Base-by-base conservation (phyloP, 208 protist genomes). In the Naegleria lovaniensis region DNA sequence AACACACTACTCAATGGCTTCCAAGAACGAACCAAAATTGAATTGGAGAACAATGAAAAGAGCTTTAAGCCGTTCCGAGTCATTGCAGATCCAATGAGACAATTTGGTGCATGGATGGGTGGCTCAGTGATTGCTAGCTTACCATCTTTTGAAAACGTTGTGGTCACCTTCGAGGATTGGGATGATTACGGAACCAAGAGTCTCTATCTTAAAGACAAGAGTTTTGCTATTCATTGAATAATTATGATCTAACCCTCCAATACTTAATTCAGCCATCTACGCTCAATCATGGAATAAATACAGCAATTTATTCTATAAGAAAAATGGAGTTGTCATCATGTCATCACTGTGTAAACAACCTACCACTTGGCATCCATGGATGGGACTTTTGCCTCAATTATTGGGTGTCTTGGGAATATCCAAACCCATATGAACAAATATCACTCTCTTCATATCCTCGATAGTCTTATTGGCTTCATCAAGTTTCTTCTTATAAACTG, bases 1-100 rank as follows among this genome's bases (percentile, higher is more conserved):
- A 97, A 95, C n/a, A 98, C 97, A 39, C 92, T 97, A 89, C 90
- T 98, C 43, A 89, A 90, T 16, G 94, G 94, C 38, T 90, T 96
- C 25, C 95, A 97, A 85, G 92, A 97, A 83, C 95, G 96, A 15
- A 90, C 97, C 59, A 95, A 96, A 91, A 93, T 91, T 13, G 96
- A 97, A 51, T 92, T 98, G 39, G 92, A 83, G 83, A 36, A 11
- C 58, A 38, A 29, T 67, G 19, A 58, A 29, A 89, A 52, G 5
- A 40, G 15, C 41, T 67, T 67, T 67, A 67, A 15, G 36, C 59
- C 41, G 43, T 93, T 95, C 38, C 90, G 93, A 85, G 96, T 94
- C 87, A 89, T 96, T 33, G 95, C 96, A 33, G 97, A 97, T 91
- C 92, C 93, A 0, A 94, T 97, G 91, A 94, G 96, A 25, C 95